These are phyloP conservation scores for Pyrenula massariospora DNA, from an alignment of 495 filamentous ascomycete genomes.

Conservation along the genomic window DNA sequence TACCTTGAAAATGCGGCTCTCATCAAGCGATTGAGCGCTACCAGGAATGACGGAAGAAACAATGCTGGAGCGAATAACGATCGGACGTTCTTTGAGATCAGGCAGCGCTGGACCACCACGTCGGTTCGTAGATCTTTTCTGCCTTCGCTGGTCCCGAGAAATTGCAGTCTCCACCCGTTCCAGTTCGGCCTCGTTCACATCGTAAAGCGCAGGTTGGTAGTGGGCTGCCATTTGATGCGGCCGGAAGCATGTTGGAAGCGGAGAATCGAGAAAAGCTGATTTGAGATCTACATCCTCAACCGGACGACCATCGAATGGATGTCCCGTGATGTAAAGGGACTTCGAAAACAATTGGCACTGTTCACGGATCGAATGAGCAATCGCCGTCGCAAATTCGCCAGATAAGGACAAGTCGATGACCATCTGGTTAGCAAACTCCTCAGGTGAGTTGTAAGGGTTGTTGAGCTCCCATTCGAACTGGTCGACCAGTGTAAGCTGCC, in stretches of 20 bases:
- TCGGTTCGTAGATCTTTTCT: slow-evolving; percentile 90
- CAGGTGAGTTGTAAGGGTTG: slow-evolving; percentile 81
- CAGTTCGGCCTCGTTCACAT: slow-evolving; percentile 81
- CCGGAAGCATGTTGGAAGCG: slow-evolving; percentile 70
- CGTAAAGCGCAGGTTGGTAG: slow-evolving; percentile 84
- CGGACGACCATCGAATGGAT: slow-evolving; percentile 89
- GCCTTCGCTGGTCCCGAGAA: slow-evolving; percentile 80
- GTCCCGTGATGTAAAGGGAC: slow-evolving; percentile 82
- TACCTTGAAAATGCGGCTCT: slow-evolving; percentile 74
- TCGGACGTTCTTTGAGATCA: slow-evolving; percentile 87
- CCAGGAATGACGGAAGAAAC: slow-evolving; percentile 88
- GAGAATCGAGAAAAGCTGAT: slow-evolving; percentile 74
- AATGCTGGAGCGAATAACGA: slow-evolving; percentile 80
- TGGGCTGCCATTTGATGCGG: slow-evolving; percentile 87
- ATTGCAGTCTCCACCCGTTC: slow-evolving; percentile 87
- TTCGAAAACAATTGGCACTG: slow-evolving; percentile 89
- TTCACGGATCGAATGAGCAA: slow-evolving; percentile 93
- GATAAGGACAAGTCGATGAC: slow-evolving; percentile 81
- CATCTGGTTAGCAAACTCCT: slow-evolving; percentile 86
- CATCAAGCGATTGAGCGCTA: slow-evolving; percentile 66
- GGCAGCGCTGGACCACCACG: slow-evolving; percentile 89
- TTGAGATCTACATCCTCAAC: slow-evolving; percentile 84
- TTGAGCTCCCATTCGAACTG: slow-evolving; percentile 99
- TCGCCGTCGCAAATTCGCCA: slow-evolving; percentile 93
- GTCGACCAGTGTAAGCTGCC: slow-evolving; percentile 84